Evolutionary conservation across 805 yeast genomes (phyloP).

Genomic region (Saccharomycopsis sp.): DNA sequence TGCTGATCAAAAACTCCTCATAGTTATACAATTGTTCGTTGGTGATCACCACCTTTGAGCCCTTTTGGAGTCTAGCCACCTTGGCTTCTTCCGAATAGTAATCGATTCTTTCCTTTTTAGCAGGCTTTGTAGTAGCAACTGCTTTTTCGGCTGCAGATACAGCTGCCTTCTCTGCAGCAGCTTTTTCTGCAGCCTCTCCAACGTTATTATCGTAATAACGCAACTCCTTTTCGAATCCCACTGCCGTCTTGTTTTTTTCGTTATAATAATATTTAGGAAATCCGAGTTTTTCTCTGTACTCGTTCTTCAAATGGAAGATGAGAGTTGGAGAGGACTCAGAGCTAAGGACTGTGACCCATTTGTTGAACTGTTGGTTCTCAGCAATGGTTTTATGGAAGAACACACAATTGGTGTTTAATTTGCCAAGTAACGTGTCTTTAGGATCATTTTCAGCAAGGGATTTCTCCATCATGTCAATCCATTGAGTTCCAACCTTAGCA

Average conservation of each 20-base stretch:
- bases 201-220: conserved; percentile 4
- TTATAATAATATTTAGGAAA: conserved; percentile 36
- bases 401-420: conserved; percentile 36
- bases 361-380: conserved; percentile 31
- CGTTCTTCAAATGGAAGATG: conserved; percentile 53
- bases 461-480: conserved; percentile 43
- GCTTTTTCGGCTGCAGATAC: not conserved
- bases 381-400: conserved; percentile 36
- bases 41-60: conserved; percentile 26
- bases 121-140: not conserved
- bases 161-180: not conserved
- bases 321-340: conserved; percentile 56
- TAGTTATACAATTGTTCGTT: conserved; percentile 32
- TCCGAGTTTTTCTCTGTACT: conserved; percentile 36
- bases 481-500: conserved; percentile 56
- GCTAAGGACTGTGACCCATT: conserved; percentile 49
- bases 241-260: conserved; percentile 31
- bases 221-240: conserved; percentile 24
- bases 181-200: not conserved
- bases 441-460: conserved; percentile 28
- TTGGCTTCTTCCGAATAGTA: conserved; percentile 17
- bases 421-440: conserved; percentile 29
- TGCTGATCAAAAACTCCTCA: conserved; percentile 60
- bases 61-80: conserved; percentile 7
- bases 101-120: conserved; percentile 13